Percentiles rank a stretch among this genome's conserved stretches.
phyloP scores from a whole-genome alignment of 2,329 filamentous ascomycete genomes.

The Fusarium sp. region DNA sequence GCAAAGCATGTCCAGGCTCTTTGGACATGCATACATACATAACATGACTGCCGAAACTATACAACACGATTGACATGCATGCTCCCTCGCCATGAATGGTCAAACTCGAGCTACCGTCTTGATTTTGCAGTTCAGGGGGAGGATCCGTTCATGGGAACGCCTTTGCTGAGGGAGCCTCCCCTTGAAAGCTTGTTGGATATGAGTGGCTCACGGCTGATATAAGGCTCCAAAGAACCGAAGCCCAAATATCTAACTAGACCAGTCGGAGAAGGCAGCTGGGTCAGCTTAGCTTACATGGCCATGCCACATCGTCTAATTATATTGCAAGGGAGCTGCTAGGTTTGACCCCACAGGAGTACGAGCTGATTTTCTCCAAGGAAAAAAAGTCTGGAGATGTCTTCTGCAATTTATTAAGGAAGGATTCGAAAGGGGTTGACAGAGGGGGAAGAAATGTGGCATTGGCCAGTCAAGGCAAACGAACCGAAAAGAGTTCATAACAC shows the following conservation, averaged over 20 bases:
- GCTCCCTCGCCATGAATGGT: neutral
- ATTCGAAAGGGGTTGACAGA: neutral
- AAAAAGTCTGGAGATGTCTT: neutral
- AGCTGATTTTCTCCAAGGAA: constrained; percentile 2
- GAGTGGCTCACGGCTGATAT: constrained; percentile 5
- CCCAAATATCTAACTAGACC: constrained; percentile 15
- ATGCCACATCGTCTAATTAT: constrained; percentile 24
- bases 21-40: neutral
- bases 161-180: neutral
- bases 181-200: constrained; percentile 4
- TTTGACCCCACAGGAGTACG: constrained; percentile 24
- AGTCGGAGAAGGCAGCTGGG: constrained; percentile 13
- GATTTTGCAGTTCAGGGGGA: constrained; percentile 16
- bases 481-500: neutral
- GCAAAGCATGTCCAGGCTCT: neutral
- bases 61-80: neutral
- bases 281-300: constrained; percentile 31
- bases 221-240: neutral
- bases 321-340: constrained; percentile 25
- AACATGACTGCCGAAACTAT: neutral
- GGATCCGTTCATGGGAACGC: neutral
- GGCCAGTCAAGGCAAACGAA: neutral
- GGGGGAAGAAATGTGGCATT: neutral
- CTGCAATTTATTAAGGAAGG: neutral
- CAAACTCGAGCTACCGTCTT: neutral